Evolutionary conservation across 148 eudicot genomes (phyloP).

Genomic region (Fallopia convolvulus): DNA sequence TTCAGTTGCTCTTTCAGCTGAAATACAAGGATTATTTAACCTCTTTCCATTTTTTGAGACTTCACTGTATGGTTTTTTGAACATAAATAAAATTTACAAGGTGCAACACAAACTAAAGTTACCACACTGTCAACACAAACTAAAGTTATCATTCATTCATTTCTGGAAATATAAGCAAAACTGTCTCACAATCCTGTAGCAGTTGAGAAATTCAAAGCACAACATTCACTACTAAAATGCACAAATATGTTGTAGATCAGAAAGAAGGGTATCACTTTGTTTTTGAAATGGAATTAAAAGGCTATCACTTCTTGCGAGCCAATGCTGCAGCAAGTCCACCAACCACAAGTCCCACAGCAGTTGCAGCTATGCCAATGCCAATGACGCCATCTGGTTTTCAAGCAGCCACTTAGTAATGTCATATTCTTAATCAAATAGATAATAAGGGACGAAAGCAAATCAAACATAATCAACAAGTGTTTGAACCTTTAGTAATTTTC

Average conservation of each 20-base stretch:
- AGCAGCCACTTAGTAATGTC: not conserved
- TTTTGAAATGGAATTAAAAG: not conserved
- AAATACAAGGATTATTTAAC: not conserved
- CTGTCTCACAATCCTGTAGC: not conserved
- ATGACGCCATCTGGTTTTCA: slow-evolving; percentile 66
- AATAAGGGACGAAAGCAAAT: not conserved
- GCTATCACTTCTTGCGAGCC: slow-evolving; percentile 18
- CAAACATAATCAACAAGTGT: not conserved
- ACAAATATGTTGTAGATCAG: not conserved
- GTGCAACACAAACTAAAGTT: not conserved
- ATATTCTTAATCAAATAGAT: not conserved
- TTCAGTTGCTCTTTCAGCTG: not conserved
- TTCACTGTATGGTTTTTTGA: not conserved
- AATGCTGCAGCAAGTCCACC: slow-evolving; percentile 86
- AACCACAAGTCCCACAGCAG: slow-evolving; percentile 73
- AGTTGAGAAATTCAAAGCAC: not conserved
- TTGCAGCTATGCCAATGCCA: slow-evolving; percentile 82
- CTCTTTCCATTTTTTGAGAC: not conserved
- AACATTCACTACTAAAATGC: not conserved
- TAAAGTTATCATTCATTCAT: not conserved
- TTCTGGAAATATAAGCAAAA: not conserved
- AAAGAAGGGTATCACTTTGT: not conserved
- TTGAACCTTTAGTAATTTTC: slow-evolving; percentile 61
- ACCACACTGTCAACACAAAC: not conserved
- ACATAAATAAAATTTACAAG: not conserved